Evolutionary conservation across 2,329 filamentous ascomycete species (phyloP).

Genomic region (Fusarium brachygibbosum): DNA sequence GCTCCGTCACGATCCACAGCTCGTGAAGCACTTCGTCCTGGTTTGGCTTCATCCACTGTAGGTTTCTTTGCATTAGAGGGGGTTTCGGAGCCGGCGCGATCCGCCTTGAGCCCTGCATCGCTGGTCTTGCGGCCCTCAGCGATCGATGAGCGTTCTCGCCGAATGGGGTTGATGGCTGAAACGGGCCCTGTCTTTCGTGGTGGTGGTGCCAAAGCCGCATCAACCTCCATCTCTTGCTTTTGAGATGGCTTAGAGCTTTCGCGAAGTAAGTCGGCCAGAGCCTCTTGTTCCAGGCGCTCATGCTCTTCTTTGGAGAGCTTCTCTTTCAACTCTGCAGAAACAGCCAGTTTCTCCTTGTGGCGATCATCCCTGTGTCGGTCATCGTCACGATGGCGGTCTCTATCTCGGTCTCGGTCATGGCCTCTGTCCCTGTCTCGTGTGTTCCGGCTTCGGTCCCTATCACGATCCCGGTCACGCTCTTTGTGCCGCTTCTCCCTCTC

Average conservation of each 20-base stretch:
- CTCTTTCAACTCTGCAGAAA: conserved; percentile 64
- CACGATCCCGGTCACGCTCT: conserved; percentile 56
- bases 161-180: conserved; percentile 71
- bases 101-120: conserved; percentile 52
- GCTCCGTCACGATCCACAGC: conserved; percentile 46
- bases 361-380: conserved; percentile 53
- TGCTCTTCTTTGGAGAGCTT: conserved; percentile 70
- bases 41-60: conserved; percentile 49
- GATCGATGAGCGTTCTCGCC: conserved; percentile 60
- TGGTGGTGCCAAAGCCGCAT: conserved; percentile 68
- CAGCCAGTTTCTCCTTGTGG: conserved; percentile 54
- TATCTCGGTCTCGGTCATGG: conserved; percentile 48
- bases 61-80: conserved; percentile 49
- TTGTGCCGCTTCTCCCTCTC: conserved; percentile 58
- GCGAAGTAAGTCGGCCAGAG: conserved; percentile 69
- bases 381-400: conserved; percentile 47
- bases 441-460: conserved; percentile 53
- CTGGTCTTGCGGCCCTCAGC: conserved; percentile 58
- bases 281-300: conserved; percentile 69
- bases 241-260: conserved; percentile 66
- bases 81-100: conserved; percentile 54
- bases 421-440: conserved; percentile 50
- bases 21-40: conserved; percentile 54
- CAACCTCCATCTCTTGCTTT: conserved; percentile 69
- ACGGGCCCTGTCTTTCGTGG: conserved; percentile 66